These are phyloP conservation scores for Sporothrix brunneoviolacea DNA, from an alignment of 2,329 filamentous ascomycete species.

Conservation along the genomic window DNA sequence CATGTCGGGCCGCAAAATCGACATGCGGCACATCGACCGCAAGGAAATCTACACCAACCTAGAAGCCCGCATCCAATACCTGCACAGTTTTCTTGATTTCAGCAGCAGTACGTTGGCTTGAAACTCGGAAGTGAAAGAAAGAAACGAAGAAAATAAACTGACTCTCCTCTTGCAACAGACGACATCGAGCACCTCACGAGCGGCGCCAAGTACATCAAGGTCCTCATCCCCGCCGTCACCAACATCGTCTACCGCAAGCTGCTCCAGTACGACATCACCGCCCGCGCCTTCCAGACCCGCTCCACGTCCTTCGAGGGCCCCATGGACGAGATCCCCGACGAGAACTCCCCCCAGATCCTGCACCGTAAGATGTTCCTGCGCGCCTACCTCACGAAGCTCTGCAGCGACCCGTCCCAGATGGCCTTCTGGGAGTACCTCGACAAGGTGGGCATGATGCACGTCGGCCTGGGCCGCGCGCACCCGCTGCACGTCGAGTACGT, in stretches of 20 bases:
- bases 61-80: constrained; percentile 62
- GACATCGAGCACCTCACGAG: constrained; percentile 65
- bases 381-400: constrained; percentile 69
- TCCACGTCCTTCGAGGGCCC: constrained; percentile 61
- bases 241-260: constrained; percentile 82
- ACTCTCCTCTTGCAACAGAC: too few species aligned
- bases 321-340: constrained; percentile 55
- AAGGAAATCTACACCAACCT: constrained; percentile 66
- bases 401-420: constrained; percentile 66
- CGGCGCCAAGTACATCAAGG: constrained; percentile 70
- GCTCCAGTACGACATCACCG: constrained; percentile 73
- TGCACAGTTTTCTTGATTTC: constrained; percentile 72
- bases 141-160: neutral
- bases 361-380: constrained; percentile 71
- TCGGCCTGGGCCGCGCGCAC: constrained; percentile 64
- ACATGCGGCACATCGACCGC: constrained; percentile 56
- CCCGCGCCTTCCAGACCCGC: constrained; percentile 62
- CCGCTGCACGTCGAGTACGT: constrained; percentile 75
- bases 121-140: too few species aligned
- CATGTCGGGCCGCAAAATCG: constrained; percentile 16
- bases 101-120: constrained; percentile 59
- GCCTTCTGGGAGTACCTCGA: constrained; percentile 80
- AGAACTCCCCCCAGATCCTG: constrained; percentile 67
- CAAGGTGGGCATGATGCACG: constrained; percentile 81
- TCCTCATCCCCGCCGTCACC: constrained; percentile 75